These are phyloP conservation scores for Aspergillus bombycis DNA, from an alignment of 2,329 filamentous ascomycete species.

Conservation along the genomic window DNA sequence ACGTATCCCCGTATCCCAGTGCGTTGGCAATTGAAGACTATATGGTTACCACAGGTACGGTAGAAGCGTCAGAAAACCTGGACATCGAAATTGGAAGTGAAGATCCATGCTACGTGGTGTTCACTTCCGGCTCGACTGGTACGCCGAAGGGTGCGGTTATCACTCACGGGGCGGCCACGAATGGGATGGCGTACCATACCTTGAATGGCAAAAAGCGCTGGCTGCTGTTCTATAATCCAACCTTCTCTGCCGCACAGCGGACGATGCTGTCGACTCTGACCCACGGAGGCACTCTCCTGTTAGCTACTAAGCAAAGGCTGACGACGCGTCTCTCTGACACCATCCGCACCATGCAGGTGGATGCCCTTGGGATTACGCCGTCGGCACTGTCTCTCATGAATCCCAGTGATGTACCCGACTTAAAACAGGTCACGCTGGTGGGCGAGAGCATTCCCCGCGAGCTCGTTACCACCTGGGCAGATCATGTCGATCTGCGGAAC, in stretches of 20 bases:
- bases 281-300: constrained; percentile 11
- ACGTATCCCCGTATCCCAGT: background rate
- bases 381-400: constrained; percentile 12
- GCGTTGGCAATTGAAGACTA: background rate
- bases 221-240: constrained; percentile 19
- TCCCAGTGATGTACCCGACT: constrained; percentile 11
- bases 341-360: constrained; percentile 14
- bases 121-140: constrained; percentile 22
- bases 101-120: constrained; percentile 15
- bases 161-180: too few species aligned
- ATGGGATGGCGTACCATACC: too few species aligned
- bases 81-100: background rate
- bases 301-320: constrained; percentile 11
- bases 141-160: constrained; percentile 13
- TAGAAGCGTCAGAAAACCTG: background rate
- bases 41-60: constrained; percentile 3
- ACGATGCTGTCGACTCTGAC: constrained; percentile 14
- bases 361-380: constrained; percentile 15
- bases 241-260: constrained; percentile 19
- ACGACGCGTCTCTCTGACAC: constrained; percentile 6
- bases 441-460: constrained; percentile 14
- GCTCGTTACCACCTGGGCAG: constrained; percentile 14
- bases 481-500: constrained; percentile 16
- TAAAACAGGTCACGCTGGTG: constrained; percentile 16
- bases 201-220: background rate